Base-by-base conservation (phyloP, 805 yeast genomes). In the Ogataea angusta region DNA sequence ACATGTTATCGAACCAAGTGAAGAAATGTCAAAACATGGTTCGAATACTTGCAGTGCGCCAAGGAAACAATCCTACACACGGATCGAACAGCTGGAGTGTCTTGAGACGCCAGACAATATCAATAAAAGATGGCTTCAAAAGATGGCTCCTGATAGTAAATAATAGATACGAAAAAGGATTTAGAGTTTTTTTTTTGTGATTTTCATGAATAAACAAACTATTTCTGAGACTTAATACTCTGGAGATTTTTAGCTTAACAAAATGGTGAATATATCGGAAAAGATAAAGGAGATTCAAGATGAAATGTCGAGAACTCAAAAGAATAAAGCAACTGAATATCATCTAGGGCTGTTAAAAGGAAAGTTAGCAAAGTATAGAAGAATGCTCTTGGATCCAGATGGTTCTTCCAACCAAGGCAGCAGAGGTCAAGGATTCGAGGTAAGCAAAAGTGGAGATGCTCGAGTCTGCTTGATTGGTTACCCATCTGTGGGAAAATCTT, bases 401-500 rank as follows among this genome's bases (percentile, higher is more conserved):
- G 83, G 91, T 1, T 87, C 88, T 0, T 70, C 80, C 1, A 46
- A 55, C 5, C 67, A 79, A 0, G 73, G 80, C 18, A 73, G 85
- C 12, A 74, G 80, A 18, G 88, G 88, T 9, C 78, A 78, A 41
- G 95, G 95, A 2, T 91, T 91, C 61, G 99, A 93, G 64, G 97
- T 91, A 2, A 80, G 88, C 31, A 91, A 93, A 63, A 83, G 93
- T 33, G 98, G 98, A 28, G 97, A 91, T 71, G 97, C 98, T 0
- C 75, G 99, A 52, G 95, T 88, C 2, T 95, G 95, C 14, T 70
- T 91, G 40, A 90, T 93, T 64, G 99, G 99, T 22, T 91, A 90
- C 62, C 99, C 99, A 13, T 90, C 97, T 1, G 99, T 93, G 17
- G 99, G 99, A 61, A 91, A 91, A 56, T 90, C 97, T 1, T 87